These are phyloP conservation scores for Aspergillus diversus DNA, from an alignment of 495 filamentous ascomycete genomes.

Conservation along the genomic window DNA sequence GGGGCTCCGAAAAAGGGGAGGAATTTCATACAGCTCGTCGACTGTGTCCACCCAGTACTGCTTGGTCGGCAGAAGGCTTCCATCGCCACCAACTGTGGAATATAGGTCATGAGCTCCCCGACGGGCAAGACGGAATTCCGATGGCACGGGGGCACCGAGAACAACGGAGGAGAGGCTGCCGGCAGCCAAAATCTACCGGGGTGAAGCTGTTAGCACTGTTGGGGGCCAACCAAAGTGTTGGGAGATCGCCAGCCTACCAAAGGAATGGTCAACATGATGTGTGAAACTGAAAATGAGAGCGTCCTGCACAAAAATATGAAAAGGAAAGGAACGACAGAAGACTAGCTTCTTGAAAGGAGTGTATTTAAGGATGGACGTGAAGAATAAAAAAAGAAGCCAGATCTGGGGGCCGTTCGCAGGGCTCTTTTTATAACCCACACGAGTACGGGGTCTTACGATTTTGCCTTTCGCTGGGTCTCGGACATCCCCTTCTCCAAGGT, in stretches of 20 bases:
- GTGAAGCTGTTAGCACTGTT: background rate
- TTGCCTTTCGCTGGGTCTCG: too few relatives aligned
- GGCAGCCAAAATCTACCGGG: conserved; percentile 14
- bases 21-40: conserved; percentile 6
- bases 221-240: background rate
- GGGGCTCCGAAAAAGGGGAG: background rate
- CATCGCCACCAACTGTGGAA: conserved; percentile 12
- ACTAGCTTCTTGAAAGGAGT: conserved; percentile 10
- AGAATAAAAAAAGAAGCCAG: too few relatives aligned
- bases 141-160: conserved; percentile 20
- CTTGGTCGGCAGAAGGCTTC: conserved; percentile 3
- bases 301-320: conserved; percentile 9
- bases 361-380: background rate
- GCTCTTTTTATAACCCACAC: conserved; percentile 5
- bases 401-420: background rate
- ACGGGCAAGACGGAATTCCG: conserved; percentile 7
- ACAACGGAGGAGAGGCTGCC: conserved; percentile 21
- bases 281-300: background rate
- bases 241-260: conserved; percentile 1
- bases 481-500: background rate
- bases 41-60: conserved; percentile 4
- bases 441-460: background rate
- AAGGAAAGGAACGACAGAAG: conserved; percentile 19
- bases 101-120: background rate
- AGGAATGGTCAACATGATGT: conserved; percentile 19